phyloP scores from a whole-genome alignment of 2,329 filamentous ascomycete species.

The Ophiocordyceps camponoti-leonardi region DNA sequence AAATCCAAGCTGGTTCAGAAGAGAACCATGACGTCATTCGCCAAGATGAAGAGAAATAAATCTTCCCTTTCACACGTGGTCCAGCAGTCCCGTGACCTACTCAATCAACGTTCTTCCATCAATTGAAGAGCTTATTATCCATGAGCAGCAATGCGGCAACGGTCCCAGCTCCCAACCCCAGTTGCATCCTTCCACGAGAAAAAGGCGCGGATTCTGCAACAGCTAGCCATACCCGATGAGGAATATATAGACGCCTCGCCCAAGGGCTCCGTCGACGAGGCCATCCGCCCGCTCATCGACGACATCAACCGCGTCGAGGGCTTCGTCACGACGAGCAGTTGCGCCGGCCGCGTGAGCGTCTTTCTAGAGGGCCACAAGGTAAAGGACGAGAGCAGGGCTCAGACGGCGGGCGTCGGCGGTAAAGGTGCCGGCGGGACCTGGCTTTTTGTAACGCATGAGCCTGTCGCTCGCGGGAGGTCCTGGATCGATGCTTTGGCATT shows the following conservation, averaged over 20 bases:
- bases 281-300: slow-evolving; percentile 59
- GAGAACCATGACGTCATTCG: no score
- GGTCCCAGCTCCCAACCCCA: slow-evolving; percentile 10
- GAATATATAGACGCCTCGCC: slow-evolving; percentile 74
- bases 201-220: slow-evolving; percentile 56
- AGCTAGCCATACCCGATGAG: slow-evolving; percentile 48
- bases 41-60: no score
- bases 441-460: slow-evolving; percentile 78
- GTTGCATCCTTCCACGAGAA: slow-evolving; percentile 32
- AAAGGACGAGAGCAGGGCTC: slow-evolving; percentile 6
- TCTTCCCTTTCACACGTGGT: neutral
- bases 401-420: slow-evolving; percentile 50
- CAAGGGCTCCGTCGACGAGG: slow-evolving; percentile 71
- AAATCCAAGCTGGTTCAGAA: no score
- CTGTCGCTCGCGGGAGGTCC: slow-evolving; percentile 15
- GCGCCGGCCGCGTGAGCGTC: slow-evolving; percentile 71
- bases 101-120: neutral
- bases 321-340: slow-evolving; percentile 84
- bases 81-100: neutral
- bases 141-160: slow-evolving; percentile 9
- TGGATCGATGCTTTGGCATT: slow-evolving; percentile 15
- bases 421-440: slow-evolving; percentile 75
- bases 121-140: neutral
- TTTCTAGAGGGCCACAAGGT: slow-evolving; percentile 62
- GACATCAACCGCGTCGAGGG: slow-evolving; percentile 61